Conservation (phyloP, 208 protist genomes). For the Wallacemonas sp. region DNA sequence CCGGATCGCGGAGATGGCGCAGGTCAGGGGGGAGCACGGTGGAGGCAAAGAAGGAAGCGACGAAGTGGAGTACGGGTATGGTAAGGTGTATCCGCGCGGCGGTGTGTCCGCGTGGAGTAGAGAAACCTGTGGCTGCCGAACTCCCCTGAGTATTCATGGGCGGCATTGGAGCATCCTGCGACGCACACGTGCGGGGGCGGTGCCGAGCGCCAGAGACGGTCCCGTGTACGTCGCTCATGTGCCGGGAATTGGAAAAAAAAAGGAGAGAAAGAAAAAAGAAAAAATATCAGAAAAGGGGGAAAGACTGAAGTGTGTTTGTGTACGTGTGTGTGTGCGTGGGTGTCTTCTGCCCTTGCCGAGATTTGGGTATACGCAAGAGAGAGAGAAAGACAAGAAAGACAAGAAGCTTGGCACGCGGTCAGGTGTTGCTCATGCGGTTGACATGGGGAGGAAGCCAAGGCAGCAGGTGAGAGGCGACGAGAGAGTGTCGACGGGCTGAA, state of each 20-base stretch:
- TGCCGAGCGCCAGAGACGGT: too few relatives aligned
- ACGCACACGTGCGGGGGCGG: too few relatives aligned
- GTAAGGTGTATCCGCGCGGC: background rate
- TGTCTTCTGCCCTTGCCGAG: too few relatives aligned
- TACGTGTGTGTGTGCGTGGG: background rate
- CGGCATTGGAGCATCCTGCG: too few relatives aligned
- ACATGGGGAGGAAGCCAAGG: background rate
- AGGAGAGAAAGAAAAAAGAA: background rate
- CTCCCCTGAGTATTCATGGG: too few relatives aligned
- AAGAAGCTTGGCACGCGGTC: too few relatives aligned
- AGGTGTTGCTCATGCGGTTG: background rate
- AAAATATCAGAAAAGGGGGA: slow-evolving; percentile 5
- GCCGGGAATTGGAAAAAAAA: background rate
- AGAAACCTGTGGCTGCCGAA: too few relatives aligned
- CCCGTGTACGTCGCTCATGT: too few relatives aligned
- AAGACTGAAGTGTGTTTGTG: background rate
- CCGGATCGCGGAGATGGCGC: background rate
- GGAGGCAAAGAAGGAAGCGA: slow-evolving; percentile 5
- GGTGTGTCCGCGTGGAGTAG: too few relatives aligned
- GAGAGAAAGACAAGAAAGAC: too few relatives aligned
- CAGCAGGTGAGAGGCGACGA: background rate
- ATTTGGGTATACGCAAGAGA: background rate
- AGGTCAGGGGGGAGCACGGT: slow-evolving; percentile 5
- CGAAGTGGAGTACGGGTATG: slow-evolving; percentile 1
- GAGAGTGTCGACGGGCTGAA: background rate